Base-by-base conservation (phyloP, 805 yeast species). In the Grigorovia humatica region DNA sequence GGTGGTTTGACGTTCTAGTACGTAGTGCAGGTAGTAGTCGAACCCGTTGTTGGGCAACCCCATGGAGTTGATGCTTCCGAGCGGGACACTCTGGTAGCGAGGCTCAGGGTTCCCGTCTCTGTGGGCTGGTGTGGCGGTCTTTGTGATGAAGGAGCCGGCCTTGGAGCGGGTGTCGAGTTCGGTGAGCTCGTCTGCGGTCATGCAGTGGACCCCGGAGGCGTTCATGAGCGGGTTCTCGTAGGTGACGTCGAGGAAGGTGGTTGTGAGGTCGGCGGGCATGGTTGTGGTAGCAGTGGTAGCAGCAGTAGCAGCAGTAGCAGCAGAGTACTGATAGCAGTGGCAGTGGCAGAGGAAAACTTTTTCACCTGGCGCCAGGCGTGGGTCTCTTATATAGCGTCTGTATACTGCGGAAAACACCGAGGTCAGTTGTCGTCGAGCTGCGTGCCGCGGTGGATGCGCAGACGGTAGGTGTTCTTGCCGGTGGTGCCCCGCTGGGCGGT, bases 341-440 rank as follows among this genome's bases (percentile, higher is more conserved):
- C 7, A 9, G 7, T 7, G 9, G 32, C 32, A 30, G 32, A 30
- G 32, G n/a, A n/a, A 23, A 23, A 23, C 6, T 23, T 23, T 23
- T 23, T 23, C 27, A 23, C 27, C 27, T 6, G 6, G n/a, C n/a
- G n/a, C n/a, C n/a, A n/a, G n/a, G n/a, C n/a, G 27, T 23, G 27
- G 27, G 27, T 23, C 6, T 23, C 6, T 4, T 6, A 23, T 23
- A 23, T n/a, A n/a, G n/a, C 27, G 27, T 23, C 6, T 23, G 6
- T 23, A 23, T 23, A 32, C 38, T 5, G 11, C 38, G 38, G 38
- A 32, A 32, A 32, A 32, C 38, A 32, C 15, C 38, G 38, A 32
- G 38, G 38, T 32, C 15, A 32, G 65, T 91, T 91, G 63, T 89
- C 96, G 18, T 97, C 98, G 49, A 91, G 72, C 68, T 91, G 98